These are phyloP conservation scores for Aspergillus calidoustus DNA, from an alignment of 2,329 filamentous ascomycete genomes.

Conservation along the genomic window DNA sequence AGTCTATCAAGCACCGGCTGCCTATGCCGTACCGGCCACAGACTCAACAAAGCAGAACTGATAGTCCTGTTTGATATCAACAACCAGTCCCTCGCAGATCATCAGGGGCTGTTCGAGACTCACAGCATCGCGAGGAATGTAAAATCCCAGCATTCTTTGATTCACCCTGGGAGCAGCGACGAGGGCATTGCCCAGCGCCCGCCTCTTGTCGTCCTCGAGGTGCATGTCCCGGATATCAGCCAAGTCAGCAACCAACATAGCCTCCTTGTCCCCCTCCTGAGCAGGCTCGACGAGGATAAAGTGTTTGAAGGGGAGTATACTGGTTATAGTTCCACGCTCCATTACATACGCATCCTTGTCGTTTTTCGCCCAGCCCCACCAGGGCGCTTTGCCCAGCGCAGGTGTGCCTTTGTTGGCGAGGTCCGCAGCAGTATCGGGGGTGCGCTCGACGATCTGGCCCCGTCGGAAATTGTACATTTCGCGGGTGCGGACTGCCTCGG, in stretches of 20 bases:
- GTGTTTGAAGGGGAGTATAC: neutral
- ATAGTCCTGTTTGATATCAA: neutral
- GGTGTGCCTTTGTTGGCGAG: too few relatives aligned
- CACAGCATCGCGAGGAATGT: neutral
- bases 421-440: too few relatives aligned
- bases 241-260: neutral
- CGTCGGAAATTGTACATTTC: too few relatives aligned
- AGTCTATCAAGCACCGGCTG: too few relatives aligned
- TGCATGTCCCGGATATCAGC: neutral
- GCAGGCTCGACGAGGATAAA: neutral
- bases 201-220: neutral
- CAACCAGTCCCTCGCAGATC: neutral
- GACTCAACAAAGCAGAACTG: neutral
- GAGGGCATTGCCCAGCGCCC: too few relatives aligned
- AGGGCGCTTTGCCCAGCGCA: too few relatives aligned
- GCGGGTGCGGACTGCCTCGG: too few relatives aligned
- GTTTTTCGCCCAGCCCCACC: too few relatives aligned
- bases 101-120: neutral
- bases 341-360: neutral
- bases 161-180: neutral
- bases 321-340: neutral
- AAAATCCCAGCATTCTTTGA: neutral
- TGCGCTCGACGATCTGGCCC: too few relatives aligned
- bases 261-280: neutral
- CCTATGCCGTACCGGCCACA: too few relatives aligned